Conservation (phyloP, 148 eudicot species). For the Rhododendron ovatum region DNA sequence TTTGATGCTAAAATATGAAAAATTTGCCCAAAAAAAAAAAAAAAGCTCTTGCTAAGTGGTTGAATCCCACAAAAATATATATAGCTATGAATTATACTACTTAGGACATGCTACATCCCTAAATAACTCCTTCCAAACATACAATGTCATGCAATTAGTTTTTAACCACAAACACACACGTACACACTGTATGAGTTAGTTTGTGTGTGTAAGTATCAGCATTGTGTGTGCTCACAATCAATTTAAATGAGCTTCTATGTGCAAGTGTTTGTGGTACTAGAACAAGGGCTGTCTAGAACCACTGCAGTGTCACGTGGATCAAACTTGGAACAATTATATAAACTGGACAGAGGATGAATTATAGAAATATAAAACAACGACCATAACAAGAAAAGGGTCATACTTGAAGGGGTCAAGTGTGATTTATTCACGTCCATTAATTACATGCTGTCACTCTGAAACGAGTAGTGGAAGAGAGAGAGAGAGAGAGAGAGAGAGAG, state of each 20-base stretch:
- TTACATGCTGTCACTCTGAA: not conserved
- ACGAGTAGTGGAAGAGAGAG: not conserved
- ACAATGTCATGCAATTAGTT: no score
- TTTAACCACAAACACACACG: no score
- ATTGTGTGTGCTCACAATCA: not conserved
- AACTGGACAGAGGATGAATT: not conserved
- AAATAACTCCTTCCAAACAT: no score
- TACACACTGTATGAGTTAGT: not conserved
- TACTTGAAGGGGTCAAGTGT: not conserved
- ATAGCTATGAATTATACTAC: no score
- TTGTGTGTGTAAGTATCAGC: not conserved
- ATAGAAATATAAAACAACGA: not conserved
- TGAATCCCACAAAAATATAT: no score
- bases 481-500: not conserved
- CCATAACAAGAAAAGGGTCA: not conserved
- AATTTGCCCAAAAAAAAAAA: no score
- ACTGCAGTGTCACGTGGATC: not conserved
- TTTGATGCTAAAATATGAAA: no score
- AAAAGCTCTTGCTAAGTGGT: no score
- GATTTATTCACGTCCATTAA: not conserved
- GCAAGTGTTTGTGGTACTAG: not conserved
- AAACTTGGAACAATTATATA: not conserved
- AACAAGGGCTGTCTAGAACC: not conserved
- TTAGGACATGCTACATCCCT: no score
- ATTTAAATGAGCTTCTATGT: no score